Evolutionary conservation across 1,284 basidiomycete species (phyloP).

Genomic region (Porogramme epimiltina): DNA sequence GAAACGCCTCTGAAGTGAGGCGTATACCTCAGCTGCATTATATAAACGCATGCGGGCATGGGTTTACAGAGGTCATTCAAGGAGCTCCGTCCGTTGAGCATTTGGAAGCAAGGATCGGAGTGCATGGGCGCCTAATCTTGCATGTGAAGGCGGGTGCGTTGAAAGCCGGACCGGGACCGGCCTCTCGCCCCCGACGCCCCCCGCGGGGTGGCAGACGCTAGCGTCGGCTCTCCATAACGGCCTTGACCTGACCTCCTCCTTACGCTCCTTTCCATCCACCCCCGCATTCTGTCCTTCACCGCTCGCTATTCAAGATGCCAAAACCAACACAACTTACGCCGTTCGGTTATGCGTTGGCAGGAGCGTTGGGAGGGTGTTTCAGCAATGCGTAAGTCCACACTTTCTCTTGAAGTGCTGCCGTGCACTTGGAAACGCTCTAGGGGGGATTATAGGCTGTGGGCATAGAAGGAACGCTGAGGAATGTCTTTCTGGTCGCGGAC

Average conservation of each 20-base stretch:
- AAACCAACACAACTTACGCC: constrained; percentile 77
- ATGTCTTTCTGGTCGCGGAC: too few species aligned
- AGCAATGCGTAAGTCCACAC: constrained; percentile 79
- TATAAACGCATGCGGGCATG: too few species aligned
- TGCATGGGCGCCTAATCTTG: too few species aligned
- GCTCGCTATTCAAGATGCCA: constrained; percentile 42
- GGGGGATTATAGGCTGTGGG: too few species aligned
- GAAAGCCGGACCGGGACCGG: background rate
- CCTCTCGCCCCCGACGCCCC: background rate
- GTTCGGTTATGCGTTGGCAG: constrained; percentile 91
- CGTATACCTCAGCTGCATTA: too few species aligned
- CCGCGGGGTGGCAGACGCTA: background rate
- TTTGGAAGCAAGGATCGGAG: too few species aligned
- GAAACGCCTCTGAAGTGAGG: too few species aligned
- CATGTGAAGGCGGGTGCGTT: background rate
- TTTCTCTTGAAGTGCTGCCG: background rate
- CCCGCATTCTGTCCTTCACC: background rate
- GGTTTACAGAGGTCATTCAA: too few species aligned
- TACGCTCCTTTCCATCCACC: background rate
- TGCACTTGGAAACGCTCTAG: too few species aligned
- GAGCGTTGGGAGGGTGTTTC: constrained; percentile 93
- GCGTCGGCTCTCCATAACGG: background rate
- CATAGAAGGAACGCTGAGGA: too few species aligned
- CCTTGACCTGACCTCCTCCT: background rate
- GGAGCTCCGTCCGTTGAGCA: too few species aligned